phyloP scores from a whole-genome alignment of 176 grass and related monocot species.

The Themeda triandra region DNA sequence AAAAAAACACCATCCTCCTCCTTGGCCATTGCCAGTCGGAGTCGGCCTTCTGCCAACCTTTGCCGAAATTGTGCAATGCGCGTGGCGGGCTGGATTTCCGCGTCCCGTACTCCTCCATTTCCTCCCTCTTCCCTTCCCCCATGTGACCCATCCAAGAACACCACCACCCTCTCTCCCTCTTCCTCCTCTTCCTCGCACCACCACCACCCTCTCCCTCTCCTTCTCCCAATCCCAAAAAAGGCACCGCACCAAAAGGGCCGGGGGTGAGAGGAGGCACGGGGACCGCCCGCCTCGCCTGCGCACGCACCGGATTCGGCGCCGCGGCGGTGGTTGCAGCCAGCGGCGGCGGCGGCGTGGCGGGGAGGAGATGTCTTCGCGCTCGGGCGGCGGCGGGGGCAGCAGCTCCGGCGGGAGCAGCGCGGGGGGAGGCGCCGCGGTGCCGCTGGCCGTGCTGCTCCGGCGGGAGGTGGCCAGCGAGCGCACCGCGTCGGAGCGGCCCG shows the following conservation, averaged over 20 bases:
- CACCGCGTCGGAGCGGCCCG: conserved; percentile 31
- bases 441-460: conserved; percentile 58
- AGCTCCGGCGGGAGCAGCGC: background rate
- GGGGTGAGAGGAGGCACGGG: background rate
- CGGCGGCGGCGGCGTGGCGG: background rate
- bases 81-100: conserved; percentile 56
- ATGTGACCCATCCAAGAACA: conserved; percentile 35
- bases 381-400: background rate
- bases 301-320: conserved; percentile 11
- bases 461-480: conserved; percentile 46
- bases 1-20: background rate
- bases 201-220: background rate
- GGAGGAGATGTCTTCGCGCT: conserved; percentile 44
- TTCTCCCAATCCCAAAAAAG: background rate
- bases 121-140: background rate
- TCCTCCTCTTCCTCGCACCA: background rate
- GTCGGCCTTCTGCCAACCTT: conserved; percentile 1
- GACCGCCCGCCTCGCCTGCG: conserved; percentile 9
- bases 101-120: conserved; percentile 10
- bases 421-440: conserved; percentile 26
- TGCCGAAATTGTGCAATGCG: conserved; percentile 44
- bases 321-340: background rate
- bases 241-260: conserved; percentile 19
- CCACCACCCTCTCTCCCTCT: background rate
- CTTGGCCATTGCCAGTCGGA: no score